Conservation (phyloP, 1,139 yeast genomes). For the Suhomyces guaymorum region DNA sequence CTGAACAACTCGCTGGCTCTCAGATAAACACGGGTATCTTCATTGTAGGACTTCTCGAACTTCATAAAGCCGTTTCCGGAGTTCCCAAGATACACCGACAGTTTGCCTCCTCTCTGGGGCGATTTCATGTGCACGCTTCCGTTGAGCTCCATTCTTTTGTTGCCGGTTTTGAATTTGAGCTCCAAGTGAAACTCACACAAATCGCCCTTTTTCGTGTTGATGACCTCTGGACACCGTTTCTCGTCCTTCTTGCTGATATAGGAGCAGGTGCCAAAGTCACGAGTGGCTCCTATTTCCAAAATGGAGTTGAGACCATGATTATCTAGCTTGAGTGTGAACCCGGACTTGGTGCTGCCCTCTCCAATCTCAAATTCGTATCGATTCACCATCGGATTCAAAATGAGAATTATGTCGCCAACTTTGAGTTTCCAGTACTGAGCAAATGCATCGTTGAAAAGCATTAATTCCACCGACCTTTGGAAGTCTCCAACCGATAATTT, state of each 20-base stretch:
- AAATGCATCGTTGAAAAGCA: slow-evolving; percentile 68
- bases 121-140: slow-evolving; percentile 53
- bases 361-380: slow-evolving; percentile 16
- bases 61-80: slow-evolving; percentile 11
- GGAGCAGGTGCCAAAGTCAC: slow-evolving; percentile 70
- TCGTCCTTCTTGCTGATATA: slow-evolving; percentile 38
- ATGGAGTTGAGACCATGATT: slow-evolving; percentile 51
- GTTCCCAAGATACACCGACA: slow-evolving; percentile 23
- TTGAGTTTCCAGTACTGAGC: slow-evolving; percentile 70
- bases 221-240: slow-evolving; percentile 60
- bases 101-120: slow-evolving; percentile 30
- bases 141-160: slow-evolving; percentile 73
- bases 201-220: slow-evolving; percentile 52
- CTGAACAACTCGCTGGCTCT: slow-evolving; percentile 31
- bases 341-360: slow-evolving; percentile 18
- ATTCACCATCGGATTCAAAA: slow-evolving; percentile 70
- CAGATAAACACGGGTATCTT: slow-evolving; percentile 26
- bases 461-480: slow-evolving; percentile 52
- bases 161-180: slow-evolving; percentile 50
- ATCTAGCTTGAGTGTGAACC: slow-evolving; percentile 63
- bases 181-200: slow-evolving; percentile 77
- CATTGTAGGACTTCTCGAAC: slow-evolving; percentile 23
- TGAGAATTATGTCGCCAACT: slow-evolving; percentile 71
- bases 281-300: slow-evolving; percentile 72
- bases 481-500: slow-evolving; percentile 71